Conservation (phyloP, 208 protist species). For the Sergeia podlipaevii region DNA sequence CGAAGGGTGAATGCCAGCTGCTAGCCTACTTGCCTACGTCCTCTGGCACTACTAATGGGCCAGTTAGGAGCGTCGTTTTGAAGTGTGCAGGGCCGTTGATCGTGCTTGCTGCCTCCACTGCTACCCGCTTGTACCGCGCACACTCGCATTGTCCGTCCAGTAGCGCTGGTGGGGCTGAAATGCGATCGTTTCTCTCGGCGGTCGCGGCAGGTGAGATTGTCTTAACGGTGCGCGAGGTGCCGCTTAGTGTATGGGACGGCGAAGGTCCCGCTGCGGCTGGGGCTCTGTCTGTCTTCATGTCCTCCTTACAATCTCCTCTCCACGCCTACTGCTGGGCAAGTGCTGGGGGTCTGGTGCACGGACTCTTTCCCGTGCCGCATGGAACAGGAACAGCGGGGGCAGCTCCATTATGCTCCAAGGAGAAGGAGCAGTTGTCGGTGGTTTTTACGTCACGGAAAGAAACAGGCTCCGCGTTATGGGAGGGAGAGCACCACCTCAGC, state of each 20-base stretch:
- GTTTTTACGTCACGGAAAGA: not conserved
- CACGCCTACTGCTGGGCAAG: slow-evolving; percentile 64
- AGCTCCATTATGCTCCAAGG: not conserved
- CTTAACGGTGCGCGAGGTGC: slow-evolving; percentile 7
- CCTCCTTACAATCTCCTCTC: slow-evolving; percentile 14
- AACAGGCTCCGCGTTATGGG: not conserved
- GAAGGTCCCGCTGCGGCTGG: slow-evolving; percentile 11
- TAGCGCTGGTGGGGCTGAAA: no score
- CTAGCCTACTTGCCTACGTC: no score
- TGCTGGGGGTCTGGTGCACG: slow-evolving; percentile 46
- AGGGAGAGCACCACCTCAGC: not conserved
- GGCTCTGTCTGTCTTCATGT: slow-evolving; percentile 35
- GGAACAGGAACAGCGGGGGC: not conserved
- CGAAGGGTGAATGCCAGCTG: no score
- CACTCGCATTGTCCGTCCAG: no score
- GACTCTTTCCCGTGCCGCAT: slow-evolving; percentile 21
- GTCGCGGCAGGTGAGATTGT: not conserved
- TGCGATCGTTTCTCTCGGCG: not conserved
- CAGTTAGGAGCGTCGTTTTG: no score
- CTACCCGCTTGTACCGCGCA: no score
- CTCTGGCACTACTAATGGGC: no score
- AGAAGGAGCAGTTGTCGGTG: not conserved
- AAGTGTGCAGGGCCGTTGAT: no score
- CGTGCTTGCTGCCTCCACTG: no score
- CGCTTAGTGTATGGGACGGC: not conserved